Conservation (phyloP, 805 yeast genomes). For the Pichia heedii region DNA sequence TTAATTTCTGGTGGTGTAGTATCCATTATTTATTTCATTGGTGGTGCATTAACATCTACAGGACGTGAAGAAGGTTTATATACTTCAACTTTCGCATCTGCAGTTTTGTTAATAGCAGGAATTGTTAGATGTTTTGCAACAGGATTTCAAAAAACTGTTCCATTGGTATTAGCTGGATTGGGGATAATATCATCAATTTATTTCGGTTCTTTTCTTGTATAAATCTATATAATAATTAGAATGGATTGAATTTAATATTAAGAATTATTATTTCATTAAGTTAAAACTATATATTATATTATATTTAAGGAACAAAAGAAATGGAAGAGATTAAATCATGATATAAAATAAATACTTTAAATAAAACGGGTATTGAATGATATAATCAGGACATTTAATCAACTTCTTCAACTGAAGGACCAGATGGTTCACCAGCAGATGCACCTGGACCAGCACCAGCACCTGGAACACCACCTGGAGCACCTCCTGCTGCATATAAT, state of each 20-base stretch:
- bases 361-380: too few relatives aligned
- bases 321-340: too few relatives aligned
- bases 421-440: slow-evolving; percentile 27
- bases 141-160: slow-evolving; percentile 60
- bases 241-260: too few relatives aligned
- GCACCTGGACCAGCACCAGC: slow-evolving; percentile 28
- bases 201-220: slow-evolving; percentile 37
- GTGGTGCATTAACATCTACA: slow-evolving; percentile 65
- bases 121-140: slow-evolving; percentile 50
- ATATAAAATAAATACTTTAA: too few relatives aligned
- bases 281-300: too few relatives aligned
- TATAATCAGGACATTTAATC: slow-evolving; percentile 32
- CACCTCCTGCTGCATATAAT: slow-evolving; percentile 92
- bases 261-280: too few relatives aligned
- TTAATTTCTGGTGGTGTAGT: slow-evolving; percentile 65
- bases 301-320: too few relatives aligned
- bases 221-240: neutral
- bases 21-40: slow-evolving; percentile 50
- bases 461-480: slow-evolving; percentile 52
- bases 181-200: slow-evolving; percentile 60
- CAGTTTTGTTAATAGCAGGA: slow-evolving; percentile 61
- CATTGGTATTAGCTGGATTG: slow-evolving; percentile 50
- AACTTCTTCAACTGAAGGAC: slow-evolving; percentile 79
- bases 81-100: slow-evolving; percentile 64
- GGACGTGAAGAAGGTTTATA: slow-evolving; percentile 78